Conservation (phyloP, 2,329 filamentous ascomycete species). For the Verticillium klebahnii region DNA sequence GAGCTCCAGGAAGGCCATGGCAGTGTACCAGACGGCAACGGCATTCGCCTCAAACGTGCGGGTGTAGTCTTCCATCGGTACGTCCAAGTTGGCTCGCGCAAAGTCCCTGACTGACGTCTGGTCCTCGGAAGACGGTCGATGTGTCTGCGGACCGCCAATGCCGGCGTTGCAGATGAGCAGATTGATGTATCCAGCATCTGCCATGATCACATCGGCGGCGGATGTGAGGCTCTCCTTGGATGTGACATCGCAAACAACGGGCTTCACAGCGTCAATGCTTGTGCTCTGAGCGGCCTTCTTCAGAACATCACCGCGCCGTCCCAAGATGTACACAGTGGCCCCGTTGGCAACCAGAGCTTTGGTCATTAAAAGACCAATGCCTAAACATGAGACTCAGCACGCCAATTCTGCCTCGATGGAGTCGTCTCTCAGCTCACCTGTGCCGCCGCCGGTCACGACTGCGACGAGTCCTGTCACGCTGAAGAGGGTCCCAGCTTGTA, state of each 20-base stretch:
- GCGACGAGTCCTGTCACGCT: slow-evolving; percentile 52
- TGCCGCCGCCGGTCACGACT: slow-evolving; percentile 56
- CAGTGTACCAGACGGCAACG: slow-evolving; percentile 30
- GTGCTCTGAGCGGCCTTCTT: slow-evolving; percentile 39
- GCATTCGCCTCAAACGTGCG: slow-evolving; percentile 57
- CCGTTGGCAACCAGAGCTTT: slow-evolving; percentile 22
- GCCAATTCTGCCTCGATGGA: background rate
- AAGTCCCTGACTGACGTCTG: background rate
- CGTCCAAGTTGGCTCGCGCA: slow-evolving; percentile 20
- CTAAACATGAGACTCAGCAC: slow-evolving; percentile 16
- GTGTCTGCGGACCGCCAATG: slow-evolving; percentile 51
- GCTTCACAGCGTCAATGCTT: slow-evolving; percentile 18
- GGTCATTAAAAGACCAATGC: slow-evolving; percentile 55
- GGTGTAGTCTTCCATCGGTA: slow-evolving; percentile 48
- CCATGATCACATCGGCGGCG: slow-evolving; percentile 51
- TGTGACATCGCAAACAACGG: slow-evolving; percentile 34
- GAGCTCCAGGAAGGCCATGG: slow-evolving; percentile 55
- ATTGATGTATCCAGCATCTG: slow-evolving; percentile 56
- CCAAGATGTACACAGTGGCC: slow-evolving; percentile 31
- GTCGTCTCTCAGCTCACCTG: slow-evolving; percentile 32
- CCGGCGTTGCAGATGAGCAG: slow-evolving; percentile 61
- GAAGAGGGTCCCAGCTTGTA: slow-evolving; percentile 32
- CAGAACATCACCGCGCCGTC: slow-evolving; percentile 28
- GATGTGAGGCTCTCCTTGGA: slow-evolving; percentile 45
- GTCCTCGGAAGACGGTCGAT: background rate